Conservation (phyloP, 148 eudicot genomes). For the Chenopodium album region DNA sequence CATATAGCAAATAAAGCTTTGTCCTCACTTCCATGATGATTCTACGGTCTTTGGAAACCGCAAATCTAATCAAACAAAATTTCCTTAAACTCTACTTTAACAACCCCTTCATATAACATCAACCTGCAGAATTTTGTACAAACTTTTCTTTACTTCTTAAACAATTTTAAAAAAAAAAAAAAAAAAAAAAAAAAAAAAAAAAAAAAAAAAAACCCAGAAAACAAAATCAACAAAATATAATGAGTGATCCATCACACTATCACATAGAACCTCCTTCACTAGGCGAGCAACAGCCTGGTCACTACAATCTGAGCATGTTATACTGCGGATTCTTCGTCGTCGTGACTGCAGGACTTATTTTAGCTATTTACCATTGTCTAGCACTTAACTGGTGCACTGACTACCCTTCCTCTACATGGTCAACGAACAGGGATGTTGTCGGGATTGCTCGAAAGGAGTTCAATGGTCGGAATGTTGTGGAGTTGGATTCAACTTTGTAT, state of each 20-base stretch:
- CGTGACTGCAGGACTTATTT: slow-evolving; percentile 38
- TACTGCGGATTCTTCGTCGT: slow-evolving; percentile 68
- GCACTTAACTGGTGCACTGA: slow-evolving; percentile 39
- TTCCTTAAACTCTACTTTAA: background rate
- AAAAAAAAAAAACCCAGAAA: background rate
- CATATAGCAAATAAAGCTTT: background rate
- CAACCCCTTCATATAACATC: background rate
- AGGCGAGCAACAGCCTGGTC: background rate
- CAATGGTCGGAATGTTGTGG: background rate
- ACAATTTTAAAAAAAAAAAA: background rate
- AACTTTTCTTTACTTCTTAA: background rate
- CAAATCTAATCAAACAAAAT: background rate
- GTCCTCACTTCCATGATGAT: background rate
- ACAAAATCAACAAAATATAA: background rate
- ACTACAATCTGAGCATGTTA: slow-evolving; percentile 37
- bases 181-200: background rate
- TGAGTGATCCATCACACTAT: slow-evolving; percentile 15
- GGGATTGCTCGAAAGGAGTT: background rate
- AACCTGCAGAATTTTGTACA: background rate
- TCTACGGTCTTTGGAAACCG: background rate
- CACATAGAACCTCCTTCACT: slow-evolving; percentile 12
- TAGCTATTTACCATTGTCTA: slow-evolving; percentile 52
- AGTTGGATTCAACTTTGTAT: slow-evolving; percentile 30
- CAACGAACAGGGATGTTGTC: background rate
- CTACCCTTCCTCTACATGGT: slow-evolving; percentile 5